A percentile compares a stretch with the other conserved stretches of the same genome.
Evolutionary conservation across 257 asterid species (phyloP).

Genomic region (Gynochthodes officinalis): DNA sequence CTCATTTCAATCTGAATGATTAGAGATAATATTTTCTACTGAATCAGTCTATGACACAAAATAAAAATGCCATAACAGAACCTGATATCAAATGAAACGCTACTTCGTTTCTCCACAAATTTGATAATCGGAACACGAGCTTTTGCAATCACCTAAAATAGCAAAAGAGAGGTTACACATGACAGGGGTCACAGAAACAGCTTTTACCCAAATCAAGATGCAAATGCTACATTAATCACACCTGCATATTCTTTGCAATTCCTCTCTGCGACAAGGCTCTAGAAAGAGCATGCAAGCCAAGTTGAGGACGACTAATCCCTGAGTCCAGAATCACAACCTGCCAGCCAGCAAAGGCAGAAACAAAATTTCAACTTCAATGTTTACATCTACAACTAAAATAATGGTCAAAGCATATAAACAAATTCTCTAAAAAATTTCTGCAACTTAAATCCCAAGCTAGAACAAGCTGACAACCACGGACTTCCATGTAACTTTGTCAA

Average conservation of each 20-base stretch:
- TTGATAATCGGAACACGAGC: constrained; percentile 96
- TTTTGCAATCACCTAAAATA: constrained; percentile 77
- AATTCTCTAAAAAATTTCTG: neutral
- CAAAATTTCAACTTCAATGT: neutral
- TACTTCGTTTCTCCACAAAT: constrained; percentile 90
- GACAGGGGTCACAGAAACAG: constrained; percentile 9
- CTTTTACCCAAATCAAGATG: constrained; percentile 16
- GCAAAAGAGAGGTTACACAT: neutral
- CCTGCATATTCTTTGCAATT: constrained; percentile 95
- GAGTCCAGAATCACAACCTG: constrained; percentile 91
- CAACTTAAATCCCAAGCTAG: neutral
- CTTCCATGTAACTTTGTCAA: neutral
- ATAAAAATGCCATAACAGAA: constrained; percentile 16
- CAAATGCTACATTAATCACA: constrained; percentile 18
- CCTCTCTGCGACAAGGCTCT: constrained; percentile 82
- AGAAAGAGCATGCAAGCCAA: constrained; percentile 87
- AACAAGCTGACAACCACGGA: neutral
- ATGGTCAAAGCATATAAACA: neutral
- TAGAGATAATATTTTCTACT: neutral
- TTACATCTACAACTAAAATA: neutral
- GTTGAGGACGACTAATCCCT: constrained; percentile 60
- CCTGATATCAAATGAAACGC: constrained; percentile 86
- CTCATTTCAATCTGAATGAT: neutral
- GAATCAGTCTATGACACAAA: neutral
- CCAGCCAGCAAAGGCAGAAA: constrained; percentile 8